These are phyloP conservation scores for Trichoderma aggressivum DNA, from an alignment of 2,329 filamentous ascomycete species.

Conservation along the genomic window DNA sequence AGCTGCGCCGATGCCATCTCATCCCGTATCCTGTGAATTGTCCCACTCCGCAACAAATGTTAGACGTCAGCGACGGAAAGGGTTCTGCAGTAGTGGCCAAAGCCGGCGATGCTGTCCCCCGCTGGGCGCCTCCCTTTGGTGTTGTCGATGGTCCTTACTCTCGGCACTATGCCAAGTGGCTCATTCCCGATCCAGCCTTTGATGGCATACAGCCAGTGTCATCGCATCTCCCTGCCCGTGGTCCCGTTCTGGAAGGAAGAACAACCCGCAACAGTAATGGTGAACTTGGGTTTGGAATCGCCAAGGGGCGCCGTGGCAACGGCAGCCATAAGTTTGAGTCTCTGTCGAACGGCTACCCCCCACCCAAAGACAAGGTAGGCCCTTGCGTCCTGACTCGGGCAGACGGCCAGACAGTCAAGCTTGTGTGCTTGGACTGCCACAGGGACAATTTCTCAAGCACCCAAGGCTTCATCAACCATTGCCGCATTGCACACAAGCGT, in stretches of 20 bases:
- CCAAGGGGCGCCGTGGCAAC: slow-evolving; percentile 50
- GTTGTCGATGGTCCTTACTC: slow-evolving; percentile 90
- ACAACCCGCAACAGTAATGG: slow-evolving; percentile 71
- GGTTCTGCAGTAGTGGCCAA: slow-evolving; percentile 65
- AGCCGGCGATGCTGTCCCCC: slow-evolving; percentile 62
- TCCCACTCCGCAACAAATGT: slow-evolving; percentile 63
- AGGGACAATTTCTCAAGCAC: slow-evolving; percentile 92
- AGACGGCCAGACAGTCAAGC: slow-evolving; percentile 81
- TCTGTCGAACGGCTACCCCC: slow-evolving; percentile 66
- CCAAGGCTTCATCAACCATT: slow-evolving; percentile 99
- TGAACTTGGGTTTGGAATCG: slow-evolving; percentile 33
- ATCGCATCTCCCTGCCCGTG: slow-evolving; percentile 42
- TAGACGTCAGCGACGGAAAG: slow-evolving; percentile 69
- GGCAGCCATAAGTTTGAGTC: slow-evolving; percentile 61
- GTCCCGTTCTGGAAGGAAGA: slow-evolving; percentile 61
- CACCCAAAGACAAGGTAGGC: slow-evolving; percentile 75
- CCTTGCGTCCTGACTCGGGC: slow-evolving; percentile 82
- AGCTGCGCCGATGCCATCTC: slow-evolving; percentile 85
- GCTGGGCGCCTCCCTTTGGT: slow-evolving; percentile 83
- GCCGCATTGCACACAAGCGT: slow-evolving; percentile 87
- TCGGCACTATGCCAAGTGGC: slow-evolving; percentile 92
- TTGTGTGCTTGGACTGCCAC: slow-evolving; percentile 85
- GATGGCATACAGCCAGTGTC: slow-evolving; percentile 61
- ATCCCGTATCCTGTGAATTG: slow-evolving; percentile 80
- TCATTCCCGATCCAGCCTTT: slow-evolving; percentile 83